Percentiles rank a stretch among this genome's conserved stretches.
These are phyloP conservation scores for Neurospora pannonica DNA, from an alignment of 495 filamentous ascomycete genomes.

Conservation along the genomic window DNA sequence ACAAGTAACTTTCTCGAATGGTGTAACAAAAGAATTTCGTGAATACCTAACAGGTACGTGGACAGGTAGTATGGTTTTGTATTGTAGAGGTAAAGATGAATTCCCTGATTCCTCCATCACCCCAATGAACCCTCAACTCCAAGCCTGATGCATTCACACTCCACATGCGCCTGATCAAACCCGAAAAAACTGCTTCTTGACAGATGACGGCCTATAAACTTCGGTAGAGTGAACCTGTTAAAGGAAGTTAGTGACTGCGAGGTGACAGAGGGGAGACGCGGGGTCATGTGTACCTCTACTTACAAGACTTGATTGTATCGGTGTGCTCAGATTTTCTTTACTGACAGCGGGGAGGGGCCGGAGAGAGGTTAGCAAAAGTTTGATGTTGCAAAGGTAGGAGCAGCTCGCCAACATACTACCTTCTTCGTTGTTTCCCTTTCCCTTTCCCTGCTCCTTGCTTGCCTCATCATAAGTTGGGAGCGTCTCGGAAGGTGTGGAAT, in stretches of 20 bases:
- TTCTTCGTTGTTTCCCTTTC: not conserved
- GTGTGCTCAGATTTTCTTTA: not conserved
- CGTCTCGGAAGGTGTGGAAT: not conserved
- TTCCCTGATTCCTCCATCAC: not conserved
- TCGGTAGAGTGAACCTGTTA: not conserved
- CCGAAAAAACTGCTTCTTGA: no score
- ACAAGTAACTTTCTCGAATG: no score
- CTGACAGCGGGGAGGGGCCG: not conserved
- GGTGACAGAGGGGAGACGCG: not conserved
- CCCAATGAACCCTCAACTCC: not conserved
- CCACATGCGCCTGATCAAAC: no score
- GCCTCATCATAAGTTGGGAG: not conserved
- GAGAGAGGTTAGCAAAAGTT: not conserved
- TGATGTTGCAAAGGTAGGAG: fast-evolving
- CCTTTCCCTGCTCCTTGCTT: not conserved
- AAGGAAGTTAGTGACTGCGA: not conserved
- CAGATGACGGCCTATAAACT: no score
- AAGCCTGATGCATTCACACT: not conserved
- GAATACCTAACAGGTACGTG: not conserved
- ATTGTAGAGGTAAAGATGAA: not conserved
- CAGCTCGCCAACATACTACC: not conserved
- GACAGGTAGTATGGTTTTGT: not conserved
- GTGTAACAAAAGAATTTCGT: no score
- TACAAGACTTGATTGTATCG: not conserved
- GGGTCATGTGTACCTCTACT: no score